Percentiles rank a stretch among this genome's conserved stretches.
Conservation (phyloP, 805 yeast genomes). For the Candida vartiovaarae region DNA sequence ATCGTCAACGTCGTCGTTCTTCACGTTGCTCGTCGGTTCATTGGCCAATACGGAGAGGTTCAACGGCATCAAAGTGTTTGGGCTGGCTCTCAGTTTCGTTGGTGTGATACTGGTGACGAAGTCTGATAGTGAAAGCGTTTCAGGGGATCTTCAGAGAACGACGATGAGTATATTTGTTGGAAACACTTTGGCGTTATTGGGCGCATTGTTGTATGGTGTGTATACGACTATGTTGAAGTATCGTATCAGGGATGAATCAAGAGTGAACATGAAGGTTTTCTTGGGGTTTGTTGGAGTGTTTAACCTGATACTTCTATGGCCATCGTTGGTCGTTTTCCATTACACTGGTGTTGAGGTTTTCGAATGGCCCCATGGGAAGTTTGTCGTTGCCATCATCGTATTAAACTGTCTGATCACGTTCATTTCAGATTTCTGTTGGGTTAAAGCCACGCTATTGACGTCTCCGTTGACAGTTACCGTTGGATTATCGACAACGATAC, state of each 20-base stretch:
- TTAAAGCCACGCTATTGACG: constrained; percentile 86
- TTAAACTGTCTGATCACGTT: constrained; percentile 74
- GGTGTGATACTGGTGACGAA: constrained; percentile 80
- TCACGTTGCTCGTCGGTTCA: constrained; percentile 80
- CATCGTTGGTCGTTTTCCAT: constrained; percentile 63
- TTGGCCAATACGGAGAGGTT: constrained; percentile 64
- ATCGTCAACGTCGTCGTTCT: constrained; percentile 88
- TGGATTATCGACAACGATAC: constrained; percentile 88
- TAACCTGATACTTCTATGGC: constrained; percentile 75
- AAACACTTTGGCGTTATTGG: constrained; percentile 68
- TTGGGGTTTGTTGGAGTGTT: constrained; percentile 93
- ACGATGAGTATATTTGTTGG: constrained; percentile 46
- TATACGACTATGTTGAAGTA: constrained; percentile 81
- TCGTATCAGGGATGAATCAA: constrained; percentile 63
- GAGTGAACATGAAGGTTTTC: constrained; percentile 78
- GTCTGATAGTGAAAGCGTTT: constrained; percentile 36
- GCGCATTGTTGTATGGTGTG: constrained; percentile 87
- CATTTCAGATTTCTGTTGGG: constrained; percentile 92
- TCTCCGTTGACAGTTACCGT: constrained; percentile 94
- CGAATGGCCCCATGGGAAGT: constrained; percentile 54
- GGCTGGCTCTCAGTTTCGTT: constrained; percentile 60
- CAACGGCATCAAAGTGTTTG: constrained; percentile 55
- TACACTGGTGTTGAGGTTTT: constrained; percentile 59
- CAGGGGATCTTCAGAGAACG: constrained; percentile 18
- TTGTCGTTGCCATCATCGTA: constrained; percentile 46